phyloP scores from a whole-genome alignment of 1,284 basidiomycete genomes.

The Schizopora paradoxa region DNA sequence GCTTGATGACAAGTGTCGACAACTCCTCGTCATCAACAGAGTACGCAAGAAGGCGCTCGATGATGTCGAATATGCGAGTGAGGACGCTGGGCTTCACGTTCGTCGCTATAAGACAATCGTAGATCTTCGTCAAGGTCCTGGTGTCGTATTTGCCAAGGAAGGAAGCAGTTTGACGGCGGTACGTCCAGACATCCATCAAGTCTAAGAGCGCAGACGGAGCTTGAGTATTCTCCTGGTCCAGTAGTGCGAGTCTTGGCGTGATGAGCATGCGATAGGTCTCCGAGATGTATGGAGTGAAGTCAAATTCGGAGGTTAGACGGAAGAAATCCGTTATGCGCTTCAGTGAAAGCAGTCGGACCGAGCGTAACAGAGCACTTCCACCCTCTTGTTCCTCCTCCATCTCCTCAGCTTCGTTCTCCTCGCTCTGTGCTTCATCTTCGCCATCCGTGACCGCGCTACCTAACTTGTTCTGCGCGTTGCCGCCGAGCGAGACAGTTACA shows the following conservation, averaged over 20 bases:
- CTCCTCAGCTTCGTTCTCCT: constrained; percentile 26
- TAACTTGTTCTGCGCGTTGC: constrained; percentile 50
- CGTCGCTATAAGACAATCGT: constrained; percentile 74
- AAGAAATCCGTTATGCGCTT: constrained; percentile 91
- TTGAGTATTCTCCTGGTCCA: constrained; percentile 89
- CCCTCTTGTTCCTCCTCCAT: constrained; percentile 31
- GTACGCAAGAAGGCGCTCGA: constrained; percentile 68
- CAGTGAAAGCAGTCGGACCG: constrained; percentile 77
- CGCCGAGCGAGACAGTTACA: constrained; percentile 59
- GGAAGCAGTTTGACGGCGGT: constrained; percentile 48
- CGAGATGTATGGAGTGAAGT: constrained; percentile 70
- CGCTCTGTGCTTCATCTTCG: constrained; percentile 31
- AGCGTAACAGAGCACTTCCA: constrained; percentile 38
- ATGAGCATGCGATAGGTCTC: constrained; percentile 71
- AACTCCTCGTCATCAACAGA: constrained; percentile 48
- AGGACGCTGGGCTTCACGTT: constrained; percentile 88
- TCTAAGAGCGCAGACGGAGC: constrained; percentile 88
- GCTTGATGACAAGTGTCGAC: constrained; percentile 59
- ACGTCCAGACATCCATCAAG: constrained; percentile 79
- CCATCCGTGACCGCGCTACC: constrained; percentile 34
- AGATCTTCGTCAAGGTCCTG: constrained; percentile 70
- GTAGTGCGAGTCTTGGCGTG: constrained; percentile 70
- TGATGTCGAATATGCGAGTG: constrained; percentile 78
- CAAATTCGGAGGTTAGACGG: constrained; percentile 62
- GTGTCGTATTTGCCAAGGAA: constrained; percentile 71